Base-by-base conservation (phyloP, 2,329 filamentous ascomycete genomes). In the Alternaria sp. region DNA sequence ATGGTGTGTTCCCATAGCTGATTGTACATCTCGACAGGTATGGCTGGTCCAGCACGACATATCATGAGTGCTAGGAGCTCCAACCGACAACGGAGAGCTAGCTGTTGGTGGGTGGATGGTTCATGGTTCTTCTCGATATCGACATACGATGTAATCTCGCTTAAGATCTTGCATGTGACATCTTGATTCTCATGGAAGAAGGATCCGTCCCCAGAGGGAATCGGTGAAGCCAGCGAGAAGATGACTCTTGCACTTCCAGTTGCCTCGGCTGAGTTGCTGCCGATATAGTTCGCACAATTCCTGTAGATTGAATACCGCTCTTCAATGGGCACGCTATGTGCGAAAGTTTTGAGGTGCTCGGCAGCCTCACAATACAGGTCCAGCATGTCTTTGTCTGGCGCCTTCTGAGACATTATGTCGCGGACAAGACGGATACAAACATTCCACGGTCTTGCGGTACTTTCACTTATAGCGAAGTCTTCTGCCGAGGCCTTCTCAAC, bases 1-100 rank as follows among this genome's bases (percentile, higher is more conserved):
- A 97, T 87, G 27, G 95, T 82, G 40, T 90, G 82, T 58, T 90
- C 83, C 92, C 92, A 97, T 2, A 97, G 83, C 12, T 82, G 82
- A 43, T 83, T 81, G 16, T 90, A 89, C 4, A 92, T 82, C 2
- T 90, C 85, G 3, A 82, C 72, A 0, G 87, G 85, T 48, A 97
- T 85, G 0, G 87, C 85, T 9, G 84, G 80, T 1, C 90, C 85
- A n/a, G 87, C 85, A 53, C 87, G 81, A 34, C 82, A 79, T 34
- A 94, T 85, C 38, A 93, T 83, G 44, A 79, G 81, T 55, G 78
- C 80, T 54, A 88, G 85, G 45, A 88, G 84, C 54, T 86, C 88
- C 64, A 84, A 87, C 57, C 78, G 66, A 59, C 73, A 75, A 38
- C 74, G 68, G 32, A 80, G 67, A 18, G 74, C 74, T 6, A 64